Conservation (phyloP, 2,329 filamentous ascomycete species). For the Aquanectria penicillioides region DNA sequence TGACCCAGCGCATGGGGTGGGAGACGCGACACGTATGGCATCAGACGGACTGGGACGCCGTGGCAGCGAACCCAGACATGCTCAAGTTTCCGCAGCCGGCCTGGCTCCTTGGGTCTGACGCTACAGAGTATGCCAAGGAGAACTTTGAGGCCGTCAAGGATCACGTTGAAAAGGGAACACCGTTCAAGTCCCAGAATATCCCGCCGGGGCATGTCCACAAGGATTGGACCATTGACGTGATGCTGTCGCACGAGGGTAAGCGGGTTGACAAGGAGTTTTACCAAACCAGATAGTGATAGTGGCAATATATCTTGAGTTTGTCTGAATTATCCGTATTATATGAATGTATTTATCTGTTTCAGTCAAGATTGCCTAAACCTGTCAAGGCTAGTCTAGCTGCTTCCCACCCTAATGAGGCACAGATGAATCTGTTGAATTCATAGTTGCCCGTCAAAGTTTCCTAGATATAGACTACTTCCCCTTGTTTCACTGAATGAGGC, state of each 20-base stretch:
- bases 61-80: slow-evolving; percentile 3
- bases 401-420: no score
- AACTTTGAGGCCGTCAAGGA: background rate
- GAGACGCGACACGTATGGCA: slow-evolving; percentile 8
- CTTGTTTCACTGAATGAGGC: no score
- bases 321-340: background rate
- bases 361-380: no score
- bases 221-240: slow-evolving; percentile 8
- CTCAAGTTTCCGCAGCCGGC: background rate
- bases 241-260: slow-evolving; percentile 2
- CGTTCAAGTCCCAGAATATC: background rate
- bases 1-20: slow-evolving; percentile 9
- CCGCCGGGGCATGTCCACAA: background rate
- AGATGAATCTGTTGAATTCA: no score
- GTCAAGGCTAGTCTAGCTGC: no score
- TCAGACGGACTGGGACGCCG: slow-evolving; percentile 7
- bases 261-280: background rate
- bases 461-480: no score
- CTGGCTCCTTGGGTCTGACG: slow-evolving; percentile 2
- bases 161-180: background rate
- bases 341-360: background rate
- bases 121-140: background rate
- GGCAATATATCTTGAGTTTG: background rate
- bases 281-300: background rate
- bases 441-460: no score